Evolutionary conservation across 306 rosid genomes (phyloP).

Genomic region (Prunus padus): DNA sequence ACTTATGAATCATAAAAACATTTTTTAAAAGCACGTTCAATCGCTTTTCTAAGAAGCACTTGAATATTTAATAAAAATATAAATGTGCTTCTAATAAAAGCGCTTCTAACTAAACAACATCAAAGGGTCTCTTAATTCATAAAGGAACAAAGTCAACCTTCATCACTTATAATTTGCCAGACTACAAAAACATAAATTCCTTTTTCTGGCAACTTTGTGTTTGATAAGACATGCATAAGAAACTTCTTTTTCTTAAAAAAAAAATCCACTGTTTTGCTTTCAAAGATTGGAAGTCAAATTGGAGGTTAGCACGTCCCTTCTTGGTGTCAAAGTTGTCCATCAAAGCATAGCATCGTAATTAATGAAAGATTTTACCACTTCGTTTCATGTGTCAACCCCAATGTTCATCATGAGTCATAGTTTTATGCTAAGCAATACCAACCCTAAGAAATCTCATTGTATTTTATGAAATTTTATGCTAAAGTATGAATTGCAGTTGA

Average conservation of each 20-base stretch:
- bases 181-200: background rate
- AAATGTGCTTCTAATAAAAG: too few relatives aligned
- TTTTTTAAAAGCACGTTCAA: too few relatives aligned
- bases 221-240: slow-evolving; percentile 4
- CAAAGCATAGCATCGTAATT: background rate
- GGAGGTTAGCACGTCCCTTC: slow-evolving; percentile 49
- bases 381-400: background rate
- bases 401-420: background rate
- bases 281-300: slow-evolving; percentile 30
- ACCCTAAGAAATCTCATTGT: background rate
- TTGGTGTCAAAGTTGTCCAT: slow-evolving; percentile 17
- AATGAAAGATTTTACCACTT: background rate
- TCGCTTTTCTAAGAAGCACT: too few relatives aligned
- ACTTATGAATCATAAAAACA: too few relatives aligned
- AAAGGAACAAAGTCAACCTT: background rate
- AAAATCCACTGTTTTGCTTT: slow-evolving; percentile 18
- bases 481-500: slow-evolving; percentile 17
- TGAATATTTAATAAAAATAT: too few relatives aligned
- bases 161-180: background rate
- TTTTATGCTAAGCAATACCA: background rate
- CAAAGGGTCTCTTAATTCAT: background rate
- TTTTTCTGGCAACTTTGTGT: background rate
- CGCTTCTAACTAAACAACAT: too few relatives aligned
- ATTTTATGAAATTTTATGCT: background rate
- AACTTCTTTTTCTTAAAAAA: background rate